Base-by-base conservation (phyloP, 1,284 basidiomycete genomes). In the Neonothopanus nambi region DNA sequence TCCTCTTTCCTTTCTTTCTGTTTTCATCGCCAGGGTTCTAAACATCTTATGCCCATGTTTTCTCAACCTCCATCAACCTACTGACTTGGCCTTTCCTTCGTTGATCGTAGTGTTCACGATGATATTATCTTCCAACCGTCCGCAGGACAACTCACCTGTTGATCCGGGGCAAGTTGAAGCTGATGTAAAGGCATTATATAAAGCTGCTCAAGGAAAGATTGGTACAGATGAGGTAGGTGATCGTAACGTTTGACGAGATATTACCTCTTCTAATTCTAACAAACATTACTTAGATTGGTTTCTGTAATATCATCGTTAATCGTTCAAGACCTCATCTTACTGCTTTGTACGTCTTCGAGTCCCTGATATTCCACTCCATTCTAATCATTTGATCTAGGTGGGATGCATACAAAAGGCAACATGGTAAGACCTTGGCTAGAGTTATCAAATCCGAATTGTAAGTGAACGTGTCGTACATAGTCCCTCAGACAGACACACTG, bases 391-490 rank as follows among this genome's bases (percentile, higher is more conserved):
- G n/a, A n/a, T n/a, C n/a, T 39, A 71, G 67, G 1, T 67, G 65
- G 52, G 62, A 62, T 3, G 57, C 49, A 9, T 77, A 72, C 52
- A 57, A 58, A 5, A 48, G 57, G 26, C 64, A 67, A 48, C 65
- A 74, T 51, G 45, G 45, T 33, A 69, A 68, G 57, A 72, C 66
- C 42, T 51, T 77, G 17, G 69, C 68, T 11, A 68, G 70, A 36
- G 62, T 68, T 9, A 67, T 77, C 53, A 73, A 73, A 57, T 65
- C 59, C 12, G 66, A 70, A 57, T 74, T 73, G 75, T 75, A 44
- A 23, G 67, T 64, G n/a, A n/a, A n/a, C n/a, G n/a, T n/a, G n/a
- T n/a, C n/a, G n/a, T n/a, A n/a, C n/a, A n/a, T n/a, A n/a, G n/a
- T n/a, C n/a, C n/a, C n/a, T n/a, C n/a, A n/a, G n/a, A n/a, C n/a